These are phyloP conservation scores for Monilinia laxa DNA, from an alignment of 2,329 filamentous ascomycete species.

Conservation along the genomic window DNA sequence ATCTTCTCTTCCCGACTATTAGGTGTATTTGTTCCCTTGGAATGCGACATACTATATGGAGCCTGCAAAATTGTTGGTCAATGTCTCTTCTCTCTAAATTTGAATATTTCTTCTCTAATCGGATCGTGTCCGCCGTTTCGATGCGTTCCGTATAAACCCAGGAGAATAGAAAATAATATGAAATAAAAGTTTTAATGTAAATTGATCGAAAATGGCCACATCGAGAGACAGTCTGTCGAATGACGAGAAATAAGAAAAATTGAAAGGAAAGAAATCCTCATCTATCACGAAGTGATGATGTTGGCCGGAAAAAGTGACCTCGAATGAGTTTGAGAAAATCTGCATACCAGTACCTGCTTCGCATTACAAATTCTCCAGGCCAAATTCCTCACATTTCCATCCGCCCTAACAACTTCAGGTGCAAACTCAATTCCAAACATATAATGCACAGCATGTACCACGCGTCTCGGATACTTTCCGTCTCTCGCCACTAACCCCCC, in stretches of 20 bases:
- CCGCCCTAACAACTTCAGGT: constrained; percentile 84
- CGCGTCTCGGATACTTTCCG: constrained; percentile 81
- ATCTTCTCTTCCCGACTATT: constrained; percentile 24
- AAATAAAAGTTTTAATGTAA: not conserved
- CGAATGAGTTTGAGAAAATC: constrained; percentile 14
- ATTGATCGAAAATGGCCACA: not conserved
- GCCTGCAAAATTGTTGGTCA: constrained; percentile 30
- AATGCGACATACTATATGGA: constrained; percentile 41
- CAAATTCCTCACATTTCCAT: constrained; percentile 85
- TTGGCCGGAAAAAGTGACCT: not conserved
- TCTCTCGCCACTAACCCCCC: constrained; percentile 81
- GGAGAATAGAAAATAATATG: not conserved
- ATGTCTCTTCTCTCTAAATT: constrained; percentile 6
- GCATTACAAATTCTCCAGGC: constrained; percentile 95
- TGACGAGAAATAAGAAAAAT: not conserved
- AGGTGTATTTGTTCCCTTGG: constrained; percentile 38
- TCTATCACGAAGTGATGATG: not conserved
- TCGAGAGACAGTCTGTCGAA: not conserved
- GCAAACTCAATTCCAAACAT: constrained; percentile 98
- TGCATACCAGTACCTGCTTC: constrained; percentile 80
- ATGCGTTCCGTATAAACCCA: not conserved
- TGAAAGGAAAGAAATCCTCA: constrained; percentile 42
- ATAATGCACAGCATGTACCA: constrained; percentile 91
- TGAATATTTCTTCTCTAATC: not conserved
- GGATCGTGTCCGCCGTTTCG: not conserved